Conservation (phyloP, 345 rosid genomes). For the Citrus inodora region DNA sequence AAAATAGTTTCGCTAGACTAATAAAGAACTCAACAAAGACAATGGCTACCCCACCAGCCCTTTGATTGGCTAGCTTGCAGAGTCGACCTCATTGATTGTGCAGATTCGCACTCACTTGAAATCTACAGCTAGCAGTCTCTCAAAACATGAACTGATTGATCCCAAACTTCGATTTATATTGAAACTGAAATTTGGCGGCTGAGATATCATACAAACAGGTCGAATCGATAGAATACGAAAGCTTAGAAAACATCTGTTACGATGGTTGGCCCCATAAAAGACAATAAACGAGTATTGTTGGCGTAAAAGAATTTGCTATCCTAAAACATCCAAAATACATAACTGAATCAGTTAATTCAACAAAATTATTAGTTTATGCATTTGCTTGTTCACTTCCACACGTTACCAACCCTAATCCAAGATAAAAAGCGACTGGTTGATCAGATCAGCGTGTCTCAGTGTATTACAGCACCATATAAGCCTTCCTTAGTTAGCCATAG, state of each 20-base stretch:
- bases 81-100: neutral
- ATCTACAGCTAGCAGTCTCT: neutral
- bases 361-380: neutral
- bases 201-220: neutral
- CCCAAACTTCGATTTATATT: neutral
- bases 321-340: conserved; percentile 7
- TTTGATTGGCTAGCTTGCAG: neutral
- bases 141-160: neutral
- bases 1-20: neutral
- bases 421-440: neutral
- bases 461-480: conserved; percentile 18
- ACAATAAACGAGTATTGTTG: too few species aligned
- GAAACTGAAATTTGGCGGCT: neutral
- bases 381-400: neutral
- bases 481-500: conserved; percentile 31
- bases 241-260: too few species aligned
- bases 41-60: neutral
- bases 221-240: neutral
- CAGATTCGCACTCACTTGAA: neutral
- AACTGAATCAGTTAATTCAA: neutral
- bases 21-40: neutral
- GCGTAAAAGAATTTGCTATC: conserved; percentile 1
- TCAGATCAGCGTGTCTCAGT: neutral
- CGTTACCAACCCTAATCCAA: neutral
- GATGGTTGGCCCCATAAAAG: too few species aligned